Evolutionary conservation across 2,329 filamentous ascomycete genomes (phyloP), one percentile per base, ranked within the genome.

Genomic region (Fusarium robinianum): DNA sequence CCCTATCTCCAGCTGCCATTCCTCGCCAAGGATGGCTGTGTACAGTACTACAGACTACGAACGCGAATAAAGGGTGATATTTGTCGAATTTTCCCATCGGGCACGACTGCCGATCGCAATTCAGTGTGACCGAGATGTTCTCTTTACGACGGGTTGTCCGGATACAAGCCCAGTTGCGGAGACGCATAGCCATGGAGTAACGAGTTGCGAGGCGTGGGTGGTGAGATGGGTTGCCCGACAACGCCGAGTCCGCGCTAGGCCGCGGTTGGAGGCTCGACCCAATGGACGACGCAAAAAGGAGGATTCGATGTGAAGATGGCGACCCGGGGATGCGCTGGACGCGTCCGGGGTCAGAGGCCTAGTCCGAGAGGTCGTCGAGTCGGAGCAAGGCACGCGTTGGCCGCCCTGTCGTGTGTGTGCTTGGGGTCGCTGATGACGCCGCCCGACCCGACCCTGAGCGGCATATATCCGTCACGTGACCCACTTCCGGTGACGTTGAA

Each of bases 401-500:
- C 33, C 43, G 41, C 40, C 37, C 33, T 46, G 51, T 51, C 35
- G 32, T 43, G 51, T 49, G 51, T 51, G 50, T 49, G 49, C 47
- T 49, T 47, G 41, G 46, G 43, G 44, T 43, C 33, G 53, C 44
- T 45, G 53, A 57, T 60, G 58, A 60, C 56, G 58, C 58, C 49
- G 54, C 47, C 46, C 42, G 41, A 40, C 32, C 42, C 38, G 21
- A 32, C 23, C 11, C 25, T 39, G 42, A 47, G 45, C 49, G 48
- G 26, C 44, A 49, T 49, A 51, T 53, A 45, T n/a, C 2, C 35
- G 37, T 68, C 66, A 68, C 66, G 66, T 68, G 66, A 68, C 35
- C 34, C 6, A 19, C 15, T 53, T 46, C 53, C 49, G 56, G 66
- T 68, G 66, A 68, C 66, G 66, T 69, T 64, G 58, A 63, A 63